These are phyloP conservation scores for Pugionium dolabratum DNA, from an alignment of 345 rosid genomes.

Conservation along the genomic window DNA sequence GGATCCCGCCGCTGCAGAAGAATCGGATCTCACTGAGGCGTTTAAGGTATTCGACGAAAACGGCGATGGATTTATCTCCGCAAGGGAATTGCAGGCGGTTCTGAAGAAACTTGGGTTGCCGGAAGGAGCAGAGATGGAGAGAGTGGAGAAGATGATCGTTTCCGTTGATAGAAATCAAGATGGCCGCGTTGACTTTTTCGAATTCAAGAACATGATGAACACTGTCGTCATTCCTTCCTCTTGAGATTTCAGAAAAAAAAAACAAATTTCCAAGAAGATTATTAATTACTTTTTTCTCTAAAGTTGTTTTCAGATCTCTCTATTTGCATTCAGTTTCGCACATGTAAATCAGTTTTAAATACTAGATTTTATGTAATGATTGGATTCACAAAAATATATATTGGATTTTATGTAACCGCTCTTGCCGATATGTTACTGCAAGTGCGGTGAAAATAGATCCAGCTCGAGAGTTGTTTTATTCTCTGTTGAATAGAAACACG, in stretches of 20 bases:
- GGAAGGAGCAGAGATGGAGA: constrained; percentile 66
- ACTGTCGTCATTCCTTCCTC: constrained; percentile 44
- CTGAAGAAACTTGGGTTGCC: constrained; percentile 68
- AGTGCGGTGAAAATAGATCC: too few relatives aligned
- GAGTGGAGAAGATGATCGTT: constrained; percentile 77
- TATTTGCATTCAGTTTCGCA: too few relatives aligned
- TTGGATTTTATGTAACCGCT: too few relatives aligned
- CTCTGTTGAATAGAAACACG: too few relatives aligned
- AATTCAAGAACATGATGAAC: constrained; percentile 92
- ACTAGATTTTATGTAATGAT: too few relatives aligned
- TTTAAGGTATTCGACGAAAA: constrained; percentile 94
- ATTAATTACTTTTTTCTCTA: too few relatives aligned
- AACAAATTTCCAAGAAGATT: too few relatives aligned
- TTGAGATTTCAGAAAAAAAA: neutral
- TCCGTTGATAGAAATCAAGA: constrained; percentile 81
- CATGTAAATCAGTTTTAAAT: too few relatives aligned
- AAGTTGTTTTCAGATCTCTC: too few relatives aligned
- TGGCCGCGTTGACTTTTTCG: constrained; percentile 85
- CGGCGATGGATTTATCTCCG: constrained; percentile 88
- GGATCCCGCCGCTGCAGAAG: constrained; percentile 39
- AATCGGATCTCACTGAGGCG: constrained; percentile 78
- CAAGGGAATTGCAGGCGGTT: constrained; percentile 70
- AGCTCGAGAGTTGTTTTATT: too few relatives aligned
- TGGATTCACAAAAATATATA: too few relatives aligned
- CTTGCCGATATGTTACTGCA: too few relatives aligned